A percentile compares a stretch with the other conserved stretches of the same genome.
Evolutionary conservation across 2,329 filamentous ascomycete genomes (phyloP).

Genomic region (Phyllosticta citrichinensis): DNA sequence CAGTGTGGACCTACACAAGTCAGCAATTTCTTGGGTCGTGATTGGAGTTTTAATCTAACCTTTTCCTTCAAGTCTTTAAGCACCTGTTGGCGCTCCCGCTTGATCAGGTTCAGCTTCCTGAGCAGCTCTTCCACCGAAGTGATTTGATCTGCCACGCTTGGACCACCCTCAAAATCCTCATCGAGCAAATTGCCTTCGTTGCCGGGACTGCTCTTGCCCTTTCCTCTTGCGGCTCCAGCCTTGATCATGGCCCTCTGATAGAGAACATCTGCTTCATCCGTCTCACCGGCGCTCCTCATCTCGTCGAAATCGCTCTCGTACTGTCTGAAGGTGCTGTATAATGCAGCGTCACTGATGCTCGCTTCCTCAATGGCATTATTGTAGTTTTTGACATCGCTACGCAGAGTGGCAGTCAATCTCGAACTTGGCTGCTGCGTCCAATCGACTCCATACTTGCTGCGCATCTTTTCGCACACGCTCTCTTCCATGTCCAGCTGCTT

Average conservation of each 20-base stretch:
- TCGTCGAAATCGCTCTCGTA: slow-evolving; percentile 87
- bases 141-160: slow-evolving; percentile 84
- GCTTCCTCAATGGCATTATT: slow-evolving; percentile 84
- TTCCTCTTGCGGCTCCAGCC: slow-evolving; percentile 48
- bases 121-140: slow-evolving; percentile 78
- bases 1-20: slow-evolving; percentile 65
- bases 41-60: slow-evolving; percentile 42
- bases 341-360: slow-evolving; percentile 70
- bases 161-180: slow-evolving; percentile 73
- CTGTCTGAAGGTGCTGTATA: slow-evolving; percentile 74
- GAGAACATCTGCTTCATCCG: slow-evolving; percentile 74
- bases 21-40: not conserved
- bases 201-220: slow-evolving; percentile 54
- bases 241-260: slow-evolving; percentile 83
- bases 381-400: slow-evolving; percentile 80
- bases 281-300: slow-evolving; percentile 82
- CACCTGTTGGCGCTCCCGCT: slow-evolving; percentile 82
- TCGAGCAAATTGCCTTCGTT: slow-evolving; percentile 76
- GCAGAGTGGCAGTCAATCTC: slow-evolving; percentile 74
- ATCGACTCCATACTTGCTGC: slow-evolving; percentile 87
- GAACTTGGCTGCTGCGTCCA: slow-evolving; percentile 98
- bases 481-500: slow-evolving; percentile 96
- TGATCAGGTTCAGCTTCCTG: slow-evolving; percentile 84
- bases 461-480: slow-evolving; percentile 97
- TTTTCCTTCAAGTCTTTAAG: slow-evolving; percentile 97